Evolutionary conservation across 305 asterid genomes (phyloP).

Genomic region (Rubia tinctorum): DNA sequence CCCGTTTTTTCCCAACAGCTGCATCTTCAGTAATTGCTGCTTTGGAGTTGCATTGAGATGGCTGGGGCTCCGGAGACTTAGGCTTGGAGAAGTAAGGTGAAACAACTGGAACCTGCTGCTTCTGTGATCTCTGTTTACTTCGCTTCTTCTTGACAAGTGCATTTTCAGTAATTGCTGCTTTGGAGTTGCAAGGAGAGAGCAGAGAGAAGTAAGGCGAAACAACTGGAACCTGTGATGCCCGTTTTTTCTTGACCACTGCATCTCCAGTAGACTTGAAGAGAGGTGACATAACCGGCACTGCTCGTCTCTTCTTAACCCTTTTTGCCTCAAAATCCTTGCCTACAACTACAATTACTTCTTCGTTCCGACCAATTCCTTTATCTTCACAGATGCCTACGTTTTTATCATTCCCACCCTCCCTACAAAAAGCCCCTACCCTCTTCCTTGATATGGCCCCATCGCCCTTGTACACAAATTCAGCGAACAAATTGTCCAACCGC

Average conservation of each 20-base stretch:
- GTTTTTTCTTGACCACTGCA: slow-evolving; percentile 9
- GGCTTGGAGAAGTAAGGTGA: slow-evolving; percentile 27
- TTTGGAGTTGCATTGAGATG: slow-evolving; percentile 1
- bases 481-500: slow-evolving; percentile 34
- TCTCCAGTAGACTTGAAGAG: neutral
- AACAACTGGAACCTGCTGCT: slow-evolving; percentile 20
- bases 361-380: neutral
- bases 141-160: slow-evolving; percentile 5
- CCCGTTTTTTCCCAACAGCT: neutral
- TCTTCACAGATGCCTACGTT: neutral
- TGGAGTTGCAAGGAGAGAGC: neutral
- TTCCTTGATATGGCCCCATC: slow-evolving; percentile 6
- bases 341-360: neutral
- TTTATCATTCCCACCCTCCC: slow-evolving; percentile 9
- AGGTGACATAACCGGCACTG: neutral
- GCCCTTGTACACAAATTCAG: slow-evolving; percentile 39
- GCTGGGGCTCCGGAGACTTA: too few species aligned
- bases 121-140: slow-evolving; percentile 10
- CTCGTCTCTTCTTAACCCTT: neutral
- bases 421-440: neutral
- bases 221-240: slow-evolving; percentile 9
- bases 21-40: slow-evolving; percentile 6
- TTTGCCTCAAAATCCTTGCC: slow-evolving; percentile 1
- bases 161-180: slow-evolving; percentile 2
- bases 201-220: slow-evolving; percentile 25